Percentiles rank a stretch among this genome's conserved stretches.
Conservation (phyloP, 2,329 filamentous ascomycete species). For the Ophiocordyceps robertsii region DNA sequence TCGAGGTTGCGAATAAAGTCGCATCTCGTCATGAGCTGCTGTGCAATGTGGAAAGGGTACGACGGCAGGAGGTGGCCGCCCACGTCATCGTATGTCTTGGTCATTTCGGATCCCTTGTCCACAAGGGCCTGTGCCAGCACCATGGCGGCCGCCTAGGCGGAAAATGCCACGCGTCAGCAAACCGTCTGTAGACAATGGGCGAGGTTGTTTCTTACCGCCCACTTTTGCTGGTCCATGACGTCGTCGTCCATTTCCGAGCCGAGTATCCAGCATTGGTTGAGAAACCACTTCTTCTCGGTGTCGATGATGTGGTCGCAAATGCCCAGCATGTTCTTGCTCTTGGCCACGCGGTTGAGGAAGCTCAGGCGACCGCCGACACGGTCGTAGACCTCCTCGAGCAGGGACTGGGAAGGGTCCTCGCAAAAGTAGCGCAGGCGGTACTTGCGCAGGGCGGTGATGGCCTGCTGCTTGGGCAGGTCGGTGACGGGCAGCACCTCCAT, state of each 20-base stretch:
- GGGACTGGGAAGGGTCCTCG: slow-evolving; percentile 38
- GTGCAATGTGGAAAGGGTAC: slow-evolving; percentile 68
- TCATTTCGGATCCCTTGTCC: slow-evolving; percentile 57
- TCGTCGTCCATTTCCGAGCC: slow-evolving; percentile 79
- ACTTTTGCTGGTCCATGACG: slow-evolving; percentile 97
- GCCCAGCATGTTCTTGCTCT: slow-evolving; percentile 62
- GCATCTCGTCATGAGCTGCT: slow-evolving; percentile 87
- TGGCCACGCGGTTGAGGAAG: slow-evolving; percentile 84
- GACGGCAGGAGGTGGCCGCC: slow-evolving; percentile 65
- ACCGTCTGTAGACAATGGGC: background rate
- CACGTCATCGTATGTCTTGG: slow-evolving; percentile 51
- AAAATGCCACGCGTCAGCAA: background rate
- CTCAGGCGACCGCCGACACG: slow-evolving; percentile 78
- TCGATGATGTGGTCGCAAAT: slow-evolving; percentile 64
- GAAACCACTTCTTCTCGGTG: slow-evolving; percentile 62
- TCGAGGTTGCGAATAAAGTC: slow-evolving; percentile 93
- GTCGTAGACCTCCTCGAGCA: slow-evolving; percentile 70
- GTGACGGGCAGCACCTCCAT: slow-evolving; percentile 86
- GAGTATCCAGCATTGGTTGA: slow-evolving; percentile 64
- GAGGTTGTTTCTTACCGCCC: slow-evolving; percentile 49
- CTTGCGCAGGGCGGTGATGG: slow-evolving; percentile 60
- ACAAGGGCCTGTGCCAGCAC: slow-evolving; percentile 83
- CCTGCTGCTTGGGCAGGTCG: slow-evolving; percentile 68
- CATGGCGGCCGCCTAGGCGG: slow-evolving; percentile 81
- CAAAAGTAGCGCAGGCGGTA: slow-evolving; percentile 71